Evolutionary conservation across 768 basidiomycete species (phyloP).

Genomic region (Kwoniella europaea): DNA sequence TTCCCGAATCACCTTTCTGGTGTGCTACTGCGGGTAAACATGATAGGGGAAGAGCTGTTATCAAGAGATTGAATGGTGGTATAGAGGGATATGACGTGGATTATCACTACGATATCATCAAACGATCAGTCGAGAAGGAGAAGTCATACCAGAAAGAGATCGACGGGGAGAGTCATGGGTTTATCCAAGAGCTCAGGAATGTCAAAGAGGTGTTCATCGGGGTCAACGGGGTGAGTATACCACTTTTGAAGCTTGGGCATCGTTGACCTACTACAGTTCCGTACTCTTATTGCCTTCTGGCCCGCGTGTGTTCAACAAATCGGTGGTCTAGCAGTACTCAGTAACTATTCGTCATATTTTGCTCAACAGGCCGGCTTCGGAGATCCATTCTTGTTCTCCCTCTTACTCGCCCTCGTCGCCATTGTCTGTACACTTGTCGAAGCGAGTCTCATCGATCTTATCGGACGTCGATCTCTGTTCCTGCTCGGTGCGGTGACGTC

Average conservation of each 20-base stretch:
- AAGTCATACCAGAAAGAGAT: slow-evolving; percentile 9
- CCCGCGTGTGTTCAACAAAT: slow-evolving; percentile 42
- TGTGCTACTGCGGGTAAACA: slow-evolving; percentile 34
- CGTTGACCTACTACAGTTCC: slow-evolving; percentile 27
- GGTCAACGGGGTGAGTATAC: background rate
- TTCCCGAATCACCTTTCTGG: slow-evolving; percentile 41
- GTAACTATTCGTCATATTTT: slow-evolving; percentile 41
- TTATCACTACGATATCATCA: slow-evolving; percentile 44
- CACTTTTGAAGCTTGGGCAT: background rate
- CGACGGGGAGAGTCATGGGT: slow-evolving; percentile 27
- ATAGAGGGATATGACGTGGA: slow-evolving; percentile 47
- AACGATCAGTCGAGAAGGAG: slow-evolving; percentile 33
- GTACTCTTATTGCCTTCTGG: slow-evolving; percentile 45
- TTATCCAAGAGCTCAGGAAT: slow-evolving; percentile 30
- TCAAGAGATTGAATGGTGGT: slow-evolving; percentile 38
- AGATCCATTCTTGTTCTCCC: slow-evolving; percentile 43
- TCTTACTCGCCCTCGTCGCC: slow-evolving; percentile 35
- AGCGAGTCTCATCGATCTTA: slow-evolving; percentile 35
- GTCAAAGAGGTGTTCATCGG: slow-evolving; percentile 43
- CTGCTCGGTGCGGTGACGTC: slow-evolving; percentile 23
- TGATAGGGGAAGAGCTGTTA: slow-evolving; percentile 30
- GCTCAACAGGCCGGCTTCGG: slow-evolving; percentile 36
- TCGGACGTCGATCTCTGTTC: slow-evolving; percentile 43
- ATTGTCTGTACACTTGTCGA: slow-evolving; percentile 36
- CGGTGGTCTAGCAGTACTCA: slow-evolving; percentile 31